phyloP scores from a whole-genome alignment of 2,329 filamentous ascomycete species.

The Sclerotinia sclerotiorum region DNA sequence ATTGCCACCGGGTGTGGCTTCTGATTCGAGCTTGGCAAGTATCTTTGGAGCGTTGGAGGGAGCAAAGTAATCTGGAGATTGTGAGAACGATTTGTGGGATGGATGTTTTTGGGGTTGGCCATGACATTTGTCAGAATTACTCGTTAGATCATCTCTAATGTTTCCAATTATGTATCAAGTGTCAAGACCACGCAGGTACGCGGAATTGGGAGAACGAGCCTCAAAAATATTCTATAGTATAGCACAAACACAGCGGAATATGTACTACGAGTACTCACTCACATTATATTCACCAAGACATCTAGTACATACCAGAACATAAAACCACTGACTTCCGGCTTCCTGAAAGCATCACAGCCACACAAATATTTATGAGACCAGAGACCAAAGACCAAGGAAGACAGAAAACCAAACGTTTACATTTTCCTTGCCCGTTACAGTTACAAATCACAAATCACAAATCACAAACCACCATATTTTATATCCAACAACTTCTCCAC shows the following conservation, averaged over 20 bases:
- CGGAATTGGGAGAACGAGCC: not conserved
- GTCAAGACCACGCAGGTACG: too few species aligned
- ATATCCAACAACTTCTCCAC: too few species aligned
- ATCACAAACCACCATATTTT: too few species aligned
- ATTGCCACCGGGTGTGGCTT: conserved; percentile 15
- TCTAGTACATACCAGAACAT: not conserved
- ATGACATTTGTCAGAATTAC: not conserved
- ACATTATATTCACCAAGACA: too few species aligned
- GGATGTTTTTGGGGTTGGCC: not conserved
- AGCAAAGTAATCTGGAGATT: not conserved
- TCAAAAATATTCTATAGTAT: not conserved
- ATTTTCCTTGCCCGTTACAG: too few species aligned
- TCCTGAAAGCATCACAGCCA: not conserved
- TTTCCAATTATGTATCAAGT: too few species aligned
- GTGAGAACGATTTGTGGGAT: not conserved
- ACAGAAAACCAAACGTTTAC: rapidly evolving
- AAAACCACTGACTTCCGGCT: not conserved
- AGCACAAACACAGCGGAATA: not conserved
- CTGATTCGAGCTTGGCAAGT: conserved; percentile 14
- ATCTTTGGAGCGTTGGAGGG: conserved; percentile 21
- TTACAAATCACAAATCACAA: too few species aligned
- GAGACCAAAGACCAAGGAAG: not conserved
- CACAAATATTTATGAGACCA: not conserved
- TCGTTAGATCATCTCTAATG: not conserved
- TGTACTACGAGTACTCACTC: not conserved